These are phyloP conservation scores for Sabuloglossum arenarium DNA, from an alignment of 495 filamentous ascomycete species.

Conservation along the genomic window DNA sequence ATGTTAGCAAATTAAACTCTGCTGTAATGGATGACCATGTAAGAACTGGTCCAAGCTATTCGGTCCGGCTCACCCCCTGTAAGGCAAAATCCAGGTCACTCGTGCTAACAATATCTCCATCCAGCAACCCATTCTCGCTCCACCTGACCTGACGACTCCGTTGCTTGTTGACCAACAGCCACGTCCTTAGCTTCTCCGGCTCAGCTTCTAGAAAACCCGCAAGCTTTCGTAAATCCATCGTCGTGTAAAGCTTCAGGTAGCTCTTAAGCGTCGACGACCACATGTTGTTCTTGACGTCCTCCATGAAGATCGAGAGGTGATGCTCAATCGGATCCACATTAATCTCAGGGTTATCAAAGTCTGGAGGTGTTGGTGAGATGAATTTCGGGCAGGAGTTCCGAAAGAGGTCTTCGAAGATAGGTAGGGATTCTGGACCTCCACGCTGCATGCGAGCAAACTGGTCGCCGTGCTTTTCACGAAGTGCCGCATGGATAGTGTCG, in stretches of 20 bases:
- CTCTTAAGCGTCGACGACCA: conserved; percentile 86
- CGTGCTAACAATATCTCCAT: conserved; percentile 76
- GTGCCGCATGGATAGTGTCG: conserved; percentile 94
- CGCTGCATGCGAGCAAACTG: conserved; percentile 89
- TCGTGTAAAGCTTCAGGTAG: conserved; percentile 97
- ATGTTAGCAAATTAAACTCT: conserved; percentile 5
- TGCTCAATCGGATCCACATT: conserved; percentile 96
- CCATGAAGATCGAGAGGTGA: conserved; percentile 94
- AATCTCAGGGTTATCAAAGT: conserved; percentile 84
- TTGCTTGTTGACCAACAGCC: conserved; percentile 95
- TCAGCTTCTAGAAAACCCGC: conserved; percentile 91
- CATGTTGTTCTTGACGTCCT: conserved; percentile 95
- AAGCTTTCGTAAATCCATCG: conserved; percentile 96
- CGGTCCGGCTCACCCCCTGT: conserved; percentile 48
- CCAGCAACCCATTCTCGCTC: conserved; percentile 72
- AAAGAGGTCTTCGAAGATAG: conserved; percentile 95
- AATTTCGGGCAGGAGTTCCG: conserved; percentile 91
- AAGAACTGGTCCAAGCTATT: conserved; percentile 10
- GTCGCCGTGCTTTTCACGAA: conserved; percentile 97
- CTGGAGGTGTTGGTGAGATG: conserved; percentile 89
- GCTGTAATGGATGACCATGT: conserved; percentile 1
- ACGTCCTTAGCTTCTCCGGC: conserved; percentile 73
- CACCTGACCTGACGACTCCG: conserved; percentile 88
- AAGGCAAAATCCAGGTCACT: conserved; percentile 94
- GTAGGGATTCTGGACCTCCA: conserved; percentile 82